Percentiles rank a stretch among this genome's conserved stretches.
phyloP scores from a whole-genome alignment of 805 yeast species.

The Spencermartinsiella europaea region DNA sequence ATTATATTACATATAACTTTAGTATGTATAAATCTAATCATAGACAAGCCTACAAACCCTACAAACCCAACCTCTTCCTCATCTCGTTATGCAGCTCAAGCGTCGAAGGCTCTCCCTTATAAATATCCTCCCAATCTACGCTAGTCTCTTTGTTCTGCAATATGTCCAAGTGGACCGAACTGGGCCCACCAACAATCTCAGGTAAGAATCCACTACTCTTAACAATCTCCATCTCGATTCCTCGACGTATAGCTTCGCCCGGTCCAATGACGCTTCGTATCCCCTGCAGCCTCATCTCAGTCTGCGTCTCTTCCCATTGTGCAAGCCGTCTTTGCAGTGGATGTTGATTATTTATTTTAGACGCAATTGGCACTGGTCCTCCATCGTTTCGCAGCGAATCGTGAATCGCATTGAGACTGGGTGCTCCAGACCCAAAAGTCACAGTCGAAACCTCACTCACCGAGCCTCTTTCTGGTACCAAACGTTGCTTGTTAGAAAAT shows the following conservation, averaged over 20 bases:
- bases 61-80: constrained; percentile 48
- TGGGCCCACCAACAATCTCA: constrained; percentile 50
- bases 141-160: constrained; percentile 68
- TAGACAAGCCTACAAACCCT: too few relatives aligned
- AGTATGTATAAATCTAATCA: too few relatives aligned
- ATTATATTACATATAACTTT: too few relatives aligned
- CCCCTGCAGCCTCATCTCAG: constrained; percentile 63
- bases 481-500: neutral
- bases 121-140: constrained; percentile 93
- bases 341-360: constrained; percentile 44
- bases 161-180: constrained; percentile 68
- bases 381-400: constrained; percentile 53
- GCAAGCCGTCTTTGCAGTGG: constrained; percentile 74
- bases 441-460: constrained; percentile 27
- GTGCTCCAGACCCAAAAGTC: constrained; percentile 42
- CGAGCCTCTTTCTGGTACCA: constrained; percentile 7
- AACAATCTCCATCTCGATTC: constrained; percentile 80
- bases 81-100: constrained; percentile 68
- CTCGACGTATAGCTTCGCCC: constrained; percentile 87
- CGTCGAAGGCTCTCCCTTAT: constrained; percentile 40
- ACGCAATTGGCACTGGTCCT: constrained; percentile 47
- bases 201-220: constrained; percentile 69
- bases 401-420: constrained; percentile 54
- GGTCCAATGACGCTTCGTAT: constrained; percentile 83
- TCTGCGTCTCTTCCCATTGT: constrained; percentile 78